A percentile compares a stretch with the other conserved stretches of the same genome.
Conservation (phyloP, 139 green algal genomes). For the Coccomyxa sp. region DNA sequence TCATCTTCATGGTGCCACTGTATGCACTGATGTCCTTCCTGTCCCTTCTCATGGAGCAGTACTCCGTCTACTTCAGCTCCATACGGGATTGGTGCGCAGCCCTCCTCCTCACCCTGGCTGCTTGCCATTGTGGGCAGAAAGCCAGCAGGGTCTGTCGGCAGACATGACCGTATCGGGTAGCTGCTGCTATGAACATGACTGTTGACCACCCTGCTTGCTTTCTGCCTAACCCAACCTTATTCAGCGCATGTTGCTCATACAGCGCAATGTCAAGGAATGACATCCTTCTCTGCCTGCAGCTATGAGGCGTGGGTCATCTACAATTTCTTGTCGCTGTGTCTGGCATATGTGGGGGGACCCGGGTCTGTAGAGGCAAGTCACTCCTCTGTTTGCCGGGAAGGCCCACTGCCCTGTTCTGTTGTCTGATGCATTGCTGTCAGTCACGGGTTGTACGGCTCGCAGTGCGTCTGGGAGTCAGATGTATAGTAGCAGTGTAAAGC, state of each 20-base stretch:
- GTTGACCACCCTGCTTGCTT: background rate
- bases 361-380: constrained; percentile 87
- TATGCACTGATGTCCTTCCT: constrained; percentile 82
- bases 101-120: too few relatives aligned
- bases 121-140: background rate
- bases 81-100: constrained; percentile 77
- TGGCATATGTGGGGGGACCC: constrained; percentile 93
- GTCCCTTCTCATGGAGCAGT: constrained; percentile 61
- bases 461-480: background rate
- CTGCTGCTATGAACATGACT: background rate
- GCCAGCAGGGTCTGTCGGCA: background rate
- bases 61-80: constrained; percentile 87
- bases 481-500: too few relatives aligned
- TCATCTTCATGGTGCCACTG: constrained; percentile 97
- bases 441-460: too few relatives aligned
- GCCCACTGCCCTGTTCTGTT: too few relatives aligned
- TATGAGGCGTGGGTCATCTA: constrained; percentile 98
- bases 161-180: background rate
- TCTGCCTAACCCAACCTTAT: too few relatives aligned
- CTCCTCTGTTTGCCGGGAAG: too few relatives aligned
- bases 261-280: too few relatives aligned
- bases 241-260: too few relatives aligned
- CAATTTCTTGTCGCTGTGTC: constrained; percentile 92
- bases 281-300: constrained; percentile 45
- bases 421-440: too few relatives aligned